Percentiles rank a stretch among this genome's conserved stretches.
Evolutionary conservation across 73 alveolate genomes (phyloP).

Genomic region (Paramecium octaurelia): DNA sequence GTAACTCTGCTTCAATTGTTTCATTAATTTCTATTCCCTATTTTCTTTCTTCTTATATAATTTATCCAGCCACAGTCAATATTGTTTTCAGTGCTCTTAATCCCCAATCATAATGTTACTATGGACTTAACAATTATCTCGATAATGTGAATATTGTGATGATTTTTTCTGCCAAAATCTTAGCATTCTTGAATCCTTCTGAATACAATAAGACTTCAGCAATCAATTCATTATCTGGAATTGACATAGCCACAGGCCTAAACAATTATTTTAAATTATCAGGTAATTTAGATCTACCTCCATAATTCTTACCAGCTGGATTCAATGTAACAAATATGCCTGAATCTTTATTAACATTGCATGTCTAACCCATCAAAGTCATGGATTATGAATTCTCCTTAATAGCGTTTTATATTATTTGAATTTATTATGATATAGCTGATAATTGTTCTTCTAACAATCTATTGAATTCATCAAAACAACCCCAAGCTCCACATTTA

Average conservation of each 20-base stretch:
- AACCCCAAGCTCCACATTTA: slow-evolving; percentile 99
- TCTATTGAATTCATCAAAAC: slow-evolving; percentile 99
- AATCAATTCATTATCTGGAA: slow-evolving; percentile 99
- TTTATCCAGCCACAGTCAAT: slow-evolving; percentile 98
- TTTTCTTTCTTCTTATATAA: slow-evolving; percentile 90
- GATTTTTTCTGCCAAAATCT: slow-evolving; percentile 90
- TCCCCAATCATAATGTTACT: slow-evolving; percentile 99
- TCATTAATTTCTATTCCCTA: slow-evolving; percentile 73
- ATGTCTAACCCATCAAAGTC: slow-evolving; percentile 64
- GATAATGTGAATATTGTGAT: slow-evolving; percentile 96
- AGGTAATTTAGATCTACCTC: slow-evolving; percentile 99
- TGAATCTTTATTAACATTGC: slow-evolving; percentile 92
- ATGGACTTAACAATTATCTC: slow-evolving; percentile 95
- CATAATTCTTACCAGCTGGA: slow-evolving; percentile 99
- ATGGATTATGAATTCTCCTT: slow-evolving; percentile 51
- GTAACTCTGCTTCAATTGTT: slow-evolving; percentile 85
- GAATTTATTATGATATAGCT: slow-evolving; percentile 98
- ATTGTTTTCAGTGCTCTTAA: slow-evolving; percentile 99
- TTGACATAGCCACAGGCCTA: slow-evolving; percentile 99
- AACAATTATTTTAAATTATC: slow-evolving; percentile 98
- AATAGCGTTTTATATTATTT: slow-evolving; percentile 90
- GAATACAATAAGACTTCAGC: slow-evolving; percentile 99
- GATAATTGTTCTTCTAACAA: slow-evolving; percentile 98
- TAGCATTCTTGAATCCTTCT: slow-evolving; percentile 96
- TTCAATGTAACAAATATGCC: slow-evolving; percentile 99